Evolutionary conservation across 78 protist species (phyloP).

Genomic region (Dictyostelium firmibasis): DNA sequence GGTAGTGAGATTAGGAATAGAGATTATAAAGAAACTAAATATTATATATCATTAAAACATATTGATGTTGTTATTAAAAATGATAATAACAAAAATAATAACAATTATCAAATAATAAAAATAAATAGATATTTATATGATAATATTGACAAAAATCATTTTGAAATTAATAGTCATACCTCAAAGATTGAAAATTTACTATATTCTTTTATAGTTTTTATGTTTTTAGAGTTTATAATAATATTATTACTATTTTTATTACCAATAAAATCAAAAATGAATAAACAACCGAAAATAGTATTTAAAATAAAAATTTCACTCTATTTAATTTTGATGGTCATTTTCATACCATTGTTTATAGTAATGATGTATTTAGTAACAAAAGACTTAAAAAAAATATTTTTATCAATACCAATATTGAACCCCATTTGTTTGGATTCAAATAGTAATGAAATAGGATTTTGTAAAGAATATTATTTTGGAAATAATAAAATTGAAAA

Average conservation of each 20-base stretch:
- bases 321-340: background rate
- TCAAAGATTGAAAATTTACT: background rate
- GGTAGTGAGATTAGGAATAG: background rate
- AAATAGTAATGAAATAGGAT: background rate
- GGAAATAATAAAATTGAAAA: background rate
- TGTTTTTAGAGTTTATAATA: background rate
- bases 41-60: background rate
- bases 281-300: background rate
- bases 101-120: background rate
- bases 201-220: background rate
- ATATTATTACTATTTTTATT: background rate
- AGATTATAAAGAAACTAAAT: background rate
- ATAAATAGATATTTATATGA: background rate
- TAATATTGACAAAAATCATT: no score
- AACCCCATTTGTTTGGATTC: background rate
- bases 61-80: background rate
- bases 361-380: background rate
- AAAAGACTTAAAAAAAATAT: background rate
- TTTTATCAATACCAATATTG: background rate
- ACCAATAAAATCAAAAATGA: background rate
- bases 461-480: background rate
- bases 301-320: background rate
- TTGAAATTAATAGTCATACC: background rate
- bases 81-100: background rate
- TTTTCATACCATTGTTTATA: background rate